Evolutionary conservation across 1,284 basidiomycete species (phyloP), one percentile per base, ranked within the genome.

Genomic region (Naganishia cerealis): DNA sequence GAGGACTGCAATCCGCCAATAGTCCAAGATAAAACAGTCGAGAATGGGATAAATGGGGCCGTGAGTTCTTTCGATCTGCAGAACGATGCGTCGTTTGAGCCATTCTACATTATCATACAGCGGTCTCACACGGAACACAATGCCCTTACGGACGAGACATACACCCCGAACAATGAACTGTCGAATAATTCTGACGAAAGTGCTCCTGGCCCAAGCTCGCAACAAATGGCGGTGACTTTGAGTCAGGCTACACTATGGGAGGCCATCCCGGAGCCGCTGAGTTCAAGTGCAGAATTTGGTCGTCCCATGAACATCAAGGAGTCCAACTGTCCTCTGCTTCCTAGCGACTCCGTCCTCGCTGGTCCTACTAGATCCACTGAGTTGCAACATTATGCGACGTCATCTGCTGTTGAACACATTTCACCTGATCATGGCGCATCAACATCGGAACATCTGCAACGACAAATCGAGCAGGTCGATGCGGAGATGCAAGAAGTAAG

Each of bases 401-500:
- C 59, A 1, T 12, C 57, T 24, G 66, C 21, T 38, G n/a, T 16
- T 21, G 38, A 58, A 29, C 53, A 29, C 26, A 43, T 38, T 29
- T 70, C 29, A 13, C 33, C 56, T 13, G 57, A 53, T 75, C 86
- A 86, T 16, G 62, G 83, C 29, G 92, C 56, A 89, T 87, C 36
- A 91, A 93, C 81, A 90, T 91, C 76, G 90, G 85, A 85, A 81
- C 93, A 89, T 40, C 85, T 96, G 67, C 92, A 92, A 80, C 92
- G 94, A 80, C 92, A 94, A 80, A 80, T 96, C 65, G 87, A 87
- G 39, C 92, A 94, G 78, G 94, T 92, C 77, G 92, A 95, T 80
- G 87, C 85, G 70, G 92, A 95, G 79, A 83, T 95, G 69, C 90
- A 93, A 74, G 89, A 90, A 61, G 69, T 65, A 33, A 61, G 50